phyloP scores from a whole-genome alignment of 2,329 filamentous ascomycete species.

The Diaporthe sp. region DNA sequence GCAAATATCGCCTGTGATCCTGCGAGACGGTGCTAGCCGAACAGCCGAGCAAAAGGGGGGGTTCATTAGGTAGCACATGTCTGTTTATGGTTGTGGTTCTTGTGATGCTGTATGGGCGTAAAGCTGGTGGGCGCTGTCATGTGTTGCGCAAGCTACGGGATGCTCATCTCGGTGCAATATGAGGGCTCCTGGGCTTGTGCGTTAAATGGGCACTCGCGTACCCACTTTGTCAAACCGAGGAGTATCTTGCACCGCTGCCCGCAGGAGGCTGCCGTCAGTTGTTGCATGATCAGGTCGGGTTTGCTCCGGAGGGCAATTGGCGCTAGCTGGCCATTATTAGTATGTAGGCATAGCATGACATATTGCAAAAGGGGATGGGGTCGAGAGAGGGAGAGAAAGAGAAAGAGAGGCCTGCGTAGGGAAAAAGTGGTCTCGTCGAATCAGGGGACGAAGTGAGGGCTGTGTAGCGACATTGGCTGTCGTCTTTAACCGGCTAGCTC shows the following conservation, averaged over 20 bases:
- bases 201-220: slow-evolving; percentile 1
- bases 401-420: neutral
- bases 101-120: neutral
- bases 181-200: slow-evolving; percentile 17
- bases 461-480: slow-evolving; percentile 25
- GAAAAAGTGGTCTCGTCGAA: slow-evolving; percentile 6
- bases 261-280: neutral
- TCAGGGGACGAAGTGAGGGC: slow-evolving; percentile 22
- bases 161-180: slow-evolving; percentile 33
- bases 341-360: slow-evolving; percentile 16
- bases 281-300: slow-evolving; percentile 14
- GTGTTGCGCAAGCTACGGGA: slow-evolving; percentile 21
- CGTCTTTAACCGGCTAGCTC: slow-evolving; percentile 19
- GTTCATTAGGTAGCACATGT: neutral
- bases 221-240: slow-evolving; percentile 8
- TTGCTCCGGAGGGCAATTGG: neutral
- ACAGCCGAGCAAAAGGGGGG: neutral
- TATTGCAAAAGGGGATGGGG: slow-evolving; percentile 2
- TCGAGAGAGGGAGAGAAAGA: neutral
- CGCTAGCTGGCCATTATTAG: slow-evolving; percentile 20
- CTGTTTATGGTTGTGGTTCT: neutral
- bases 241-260: neutral
- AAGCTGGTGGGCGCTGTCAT: slow-evolving; percentile 4
- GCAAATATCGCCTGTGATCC: slow-evolving; percentile 15
- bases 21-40: neutral